phyloP scores from a whole-genome alignment of 371 early-diverging fungal genomes.

The Mortierella sp. region DNA sequence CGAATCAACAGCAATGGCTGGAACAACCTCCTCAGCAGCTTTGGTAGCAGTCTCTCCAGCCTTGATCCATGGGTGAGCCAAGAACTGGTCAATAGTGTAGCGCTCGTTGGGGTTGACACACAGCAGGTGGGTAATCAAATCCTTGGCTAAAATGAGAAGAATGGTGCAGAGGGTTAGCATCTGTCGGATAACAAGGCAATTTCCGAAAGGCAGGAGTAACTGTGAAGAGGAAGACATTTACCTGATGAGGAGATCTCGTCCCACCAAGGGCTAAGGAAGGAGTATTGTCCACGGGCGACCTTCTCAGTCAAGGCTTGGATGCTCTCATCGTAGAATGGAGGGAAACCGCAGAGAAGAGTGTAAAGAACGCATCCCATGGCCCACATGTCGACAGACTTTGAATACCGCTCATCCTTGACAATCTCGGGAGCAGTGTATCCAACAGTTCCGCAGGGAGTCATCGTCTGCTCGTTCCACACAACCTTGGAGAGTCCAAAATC shows the following conservation, averaged over 20 bases:
- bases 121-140: conserved; percentile 86
- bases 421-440: conserved; percentile 96
- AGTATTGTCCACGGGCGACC: conserved; percentile 82
- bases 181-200: background rate
- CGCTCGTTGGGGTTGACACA: conserved; percentile 87
- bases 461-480: conserved; percentile 84
- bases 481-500: conserved; percentile 91
- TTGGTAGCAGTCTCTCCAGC: conserved; percentile 52
- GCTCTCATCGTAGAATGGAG: conserved; percentile 92
- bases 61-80: conserved; percentile 89
- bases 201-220: background rate
- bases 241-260: conserved; percentile 79
- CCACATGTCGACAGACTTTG: conserved; percentile 94
- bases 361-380: conserved; percentile 94
- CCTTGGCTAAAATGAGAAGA: conserved; percentile 65
- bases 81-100: conserved; percentile 86
- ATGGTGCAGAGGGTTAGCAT: background rate
- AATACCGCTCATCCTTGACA: conserved; percentile 84
- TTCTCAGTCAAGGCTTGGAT: conserved; percentile 81
- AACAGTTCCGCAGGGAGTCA: conserved; percentile 93
- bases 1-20: conserved; percentile 33
- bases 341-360: conserved; percentile 90
- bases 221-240: conserved; percentile 17
- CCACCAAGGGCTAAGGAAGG: conserved; percentile 92
- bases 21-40: conserved; percentile 25